Evolutionary conservation across 257 asterid genomes (phyloP).

Genomic region (Gynochthodes officinalis): DNA sequence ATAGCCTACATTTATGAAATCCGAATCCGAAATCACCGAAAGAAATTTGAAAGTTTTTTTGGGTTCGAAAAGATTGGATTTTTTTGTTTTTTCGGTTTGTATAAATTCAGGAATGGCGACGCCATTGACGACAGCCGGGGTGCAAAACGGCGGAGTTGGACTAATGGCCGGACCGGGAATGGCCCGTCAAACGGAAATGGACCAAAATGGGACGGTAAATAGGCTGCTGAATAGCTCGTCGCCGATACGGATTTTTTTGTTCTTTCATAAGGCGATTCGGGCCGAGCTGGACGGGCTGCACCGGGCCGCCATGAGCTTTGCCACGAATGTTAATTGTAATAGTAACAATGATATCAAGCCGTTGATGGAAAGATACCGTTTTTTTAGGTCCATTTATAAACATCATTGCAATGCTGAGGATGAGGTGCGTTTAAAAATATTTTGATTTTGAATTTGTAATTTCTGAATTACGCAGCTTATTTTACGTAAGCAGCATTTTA

Average conservation of each 20-base stretch:
- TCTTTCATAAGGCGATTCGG: conserved; percentile 81
- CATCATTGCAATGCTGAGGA: conserved; percentile 97
- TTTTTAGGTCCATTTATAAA: conserved; percentile 71
- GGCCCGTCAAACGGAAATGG: conserved; percentile 17
- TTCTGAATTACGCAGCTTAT: background rate
- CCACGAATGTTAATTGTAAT: conserved; percentile 41
- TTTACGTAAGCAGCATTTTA: background rate
- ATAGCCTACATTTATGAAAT: conserved; percentile 17
- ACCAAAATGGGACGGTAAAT: conserved; percentile 31
- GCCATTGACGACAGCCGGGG: conserved; percentile 60
- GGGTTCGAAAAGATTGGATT: background rate
- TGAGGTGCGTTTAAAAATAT: conserved; percentile 40
- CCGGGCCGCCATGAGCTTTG: conserved; percentile 62
- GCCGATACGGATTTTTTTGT: conserved; percentile 74
- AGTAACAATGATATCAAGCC: conserved; percentile 45
- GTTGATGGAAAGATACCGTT: conserved; percentile 58
- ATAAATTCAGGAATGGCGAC: conserved; percentile 29
- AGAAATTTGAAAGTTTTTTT: conserved; percentile 11
- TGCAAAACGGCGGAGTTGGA: conserved; percentile 51
- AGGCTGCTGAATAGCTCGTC: conserved; percentile 42
- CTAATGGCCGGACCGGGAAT: conserved; percentile 33
- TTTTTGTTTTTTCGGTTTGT: conserved; percentile 9
- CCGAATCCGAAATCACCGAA: conserved; percentile 31
- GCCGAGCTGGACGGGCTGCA: conserved; percentile 73
- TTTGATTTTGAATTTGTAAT: background rate